phyloP scores from a whole-genome alignment of 2,329 filamentous ascomycete species.

The Neonectria magnoliae region DNA sequence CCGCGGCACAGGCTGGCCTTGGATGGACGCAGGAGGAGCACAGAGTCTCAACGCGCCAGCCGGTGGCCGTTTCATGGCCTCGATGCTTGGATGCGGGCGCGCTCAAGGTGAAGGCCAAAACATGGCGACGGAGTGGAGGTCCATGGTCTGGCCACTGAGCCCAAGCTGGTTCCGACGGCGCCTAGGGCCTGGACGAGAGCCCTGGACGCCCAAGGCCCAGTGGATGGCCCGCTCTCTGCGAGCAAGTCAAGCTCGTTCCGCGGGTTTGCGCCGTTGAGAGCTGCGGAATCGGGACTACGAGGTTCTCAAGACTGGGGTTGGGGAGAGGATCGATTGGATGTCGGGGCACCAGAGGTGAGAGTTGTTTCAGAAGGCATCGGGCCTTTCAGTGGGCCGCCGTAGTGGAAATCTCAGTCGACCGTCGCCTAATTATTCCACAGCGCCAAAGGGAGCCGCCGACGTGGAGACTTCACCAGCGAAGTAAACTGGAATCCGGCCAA shows the following conservation, averaged over 20 bases:
- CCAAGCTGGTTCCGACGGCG: constrained; percentile 5
- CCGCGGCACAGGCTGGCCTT: constrained; percentile 17
- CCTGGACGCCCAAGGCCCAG: constrained; percentile 11
- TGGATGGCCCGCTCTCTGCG: constrained; percentile 11
- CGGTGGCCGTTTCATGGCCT: constrained; percentile 40
- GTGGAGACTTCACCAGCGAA: constrained; percentile 17
- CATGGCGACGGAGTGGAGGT: background rate
- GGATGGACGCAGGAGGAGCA: constrained; percentile 16
- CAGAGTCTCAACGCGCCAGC: constrained; percentile 24
- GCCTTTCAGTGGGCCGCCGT: constrained; percentile 1
- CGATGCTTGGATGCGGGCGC: constrained; percentile 31
- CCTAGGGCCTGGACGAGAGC: constrained; percentile 5
- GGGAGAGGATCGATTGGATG: constrained; percentile 35
- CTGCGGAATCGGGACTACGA: constrained; percentile 9
- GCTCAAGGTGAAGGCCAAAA: constrained; percentile 21
- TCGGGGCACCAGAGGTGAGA: constrained; percentile 26
- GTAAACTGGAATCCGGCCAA: background rate
- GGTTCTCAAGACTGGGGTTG: constrained; percentile 40
- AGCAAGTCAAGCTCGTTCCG: constrained; percentile 6
- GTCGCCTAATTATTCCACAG: background rate
- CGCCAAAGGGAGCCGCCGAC: constrained; percentile 19
- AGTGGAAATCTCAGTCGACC: background rate
- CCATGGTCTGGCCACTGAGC: background rate
- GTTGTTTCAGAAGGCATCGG: constrained; percentile 39
- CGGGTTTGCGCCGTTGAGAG: constrained; percentile 4